Conservation (phyloP, 768 basidiomycete genomes). For the Lanmaoa rubissima region DNA sequence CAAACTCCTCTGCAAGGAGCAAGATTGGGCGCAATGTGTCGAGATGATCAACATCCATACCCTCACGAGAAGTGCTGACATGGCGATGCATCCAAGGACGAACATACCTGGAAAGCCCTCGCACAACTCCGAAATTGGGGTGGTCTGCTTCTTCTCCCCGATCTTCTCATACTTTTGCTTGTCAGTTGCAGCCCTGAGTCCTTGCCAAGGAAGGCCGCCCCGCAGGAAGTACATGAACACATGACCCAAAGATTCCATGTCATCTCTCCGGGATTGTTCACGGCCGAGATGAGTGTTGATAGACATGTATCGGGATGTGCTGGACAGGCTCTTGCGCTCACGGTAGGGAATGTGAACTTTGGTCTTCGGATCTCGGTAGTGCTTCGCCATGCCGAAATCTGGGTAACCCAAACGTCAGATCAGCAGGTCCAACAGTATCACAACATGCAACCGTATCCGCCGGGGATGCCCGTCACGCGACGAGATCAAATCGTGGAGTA, state of each 20-base stretch:
- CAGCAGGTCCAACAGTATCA: background rate
- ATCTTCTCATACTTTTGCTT: slow-evolving; percentile 99
- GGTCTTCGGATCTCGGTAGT: slow-evolving; percentile 97
- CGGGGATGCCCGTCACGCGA: background rate
- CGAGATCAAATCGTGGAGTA: background rate
- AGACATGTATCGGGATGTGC: slow-evolving; percentile 98
- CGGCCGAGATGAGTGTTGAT: slow-evolving; percentile 99
- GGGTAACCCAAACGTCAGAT: slow-evolving; percentile 17
- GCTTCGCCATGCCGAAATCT: slow-evolving; percentile 99
- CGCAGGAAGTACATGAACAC: slow-evolving; percentile 99
- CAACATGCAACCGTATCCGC: background rate
- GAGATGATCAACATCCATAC: background rate
- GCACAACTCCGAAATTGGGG: slow-evolving; percentile 87
- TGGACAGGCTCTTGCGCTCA: slow-evolving; percentile 94
- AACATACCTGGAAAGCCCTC: slow-evolving; percentile 89
- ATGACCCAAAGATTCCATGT: slow-evolving; percentile 94
- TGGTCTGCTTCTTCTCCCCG: slow-evolving; percentile 97
- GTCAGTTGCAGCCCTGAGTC: slow-evolving; percentile 95
- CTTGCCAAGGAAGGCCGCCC: slow-evolving; percentile 97
- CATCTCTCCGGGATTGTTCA: slow-evolving; percentile 92
- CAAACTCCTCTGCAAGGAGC: slow-evolving; percentile 72
- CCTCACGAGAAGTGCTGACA: background rate
- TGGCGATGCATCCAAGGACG: background rate
- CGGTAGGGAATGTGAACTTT: slow-evolving; percentile 99
- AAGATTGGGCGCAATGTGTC: background rate